phyloP scores from a whole-genome alignment of 768 basidiomycete genomes.

The Tulasnella calospora region DNA sequence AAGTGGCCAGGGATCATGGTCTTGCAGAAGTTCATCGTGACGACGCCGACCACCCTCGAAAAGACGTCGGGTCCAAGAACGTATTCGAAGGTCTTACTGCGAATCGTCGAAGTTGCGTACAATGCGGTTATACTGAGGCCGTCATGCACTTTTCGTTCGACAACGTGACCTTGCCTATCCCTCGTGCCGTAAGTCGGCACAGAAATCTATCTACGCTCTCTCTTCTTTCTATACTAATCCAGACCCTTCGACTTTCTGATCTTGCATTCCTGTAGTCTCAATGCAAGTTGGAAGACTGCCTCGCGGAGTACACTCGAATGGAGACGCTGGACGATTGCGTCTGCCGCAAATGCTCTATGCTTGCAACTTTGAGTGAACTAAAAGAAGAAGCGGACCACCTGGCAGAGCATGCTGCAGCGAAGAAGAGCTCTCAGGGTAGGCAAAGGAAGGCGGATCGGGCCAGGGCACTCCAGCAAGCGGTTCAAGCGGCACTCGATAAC shows the following conservation, averaged over 20 bases:
- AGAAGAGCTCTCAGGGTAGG: conserved; percentile 46
- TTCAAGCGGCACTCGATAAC: conserved; percentile 62
- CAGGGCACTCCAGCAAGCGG: conserved; percentile 54
- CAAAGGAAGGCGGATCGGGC: conserved; percentile 72
- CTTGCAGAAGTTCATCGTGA: conserved; percentile 50
- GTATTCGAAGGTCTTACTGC: conserved; percentile 90
- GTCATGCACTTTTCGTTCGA: conserved; percentile 89
- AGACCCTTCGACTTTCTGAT: not conserved
- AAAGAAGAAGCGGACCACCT: conserved; percentile 58
- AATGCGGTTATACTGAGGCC: conserved; percentile 90
- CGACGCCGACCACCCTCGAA: conserved; percentile 11
- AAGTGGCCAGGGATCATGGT: conserved; percentile 65
- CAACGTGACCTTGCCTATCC: conserved; percentile 75
- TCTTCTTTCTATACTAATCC: conserved; percentile 23
- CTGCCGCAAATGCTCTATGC: conserved; percentile 85
- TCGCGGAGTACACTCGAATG: conserved; percentile 81
- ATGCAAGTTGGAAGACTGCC: conserved; percentile 73
- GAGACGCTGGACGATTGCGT: conserved; percentile 88
- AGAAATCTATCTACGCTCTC: conserved; percentile 1
- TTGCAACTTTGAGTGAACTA: conserved; percentile 66
- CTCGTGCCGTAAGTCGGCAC: conserved; percentile 51
- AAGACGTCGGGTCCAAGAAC: conserved; percentile 51
- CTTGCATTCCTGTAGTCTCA: conserved; percentile 43
- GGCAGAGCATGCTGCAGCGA: conserved; percentile 36
- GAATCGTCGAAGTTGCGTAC: conserved; percentile 78